Percentiles rank a stretch among this genome's conserved stretches.
phyloP scores from a whole-genome alignment of 208 protist species.

The Entamoeba invadens region DNA sequence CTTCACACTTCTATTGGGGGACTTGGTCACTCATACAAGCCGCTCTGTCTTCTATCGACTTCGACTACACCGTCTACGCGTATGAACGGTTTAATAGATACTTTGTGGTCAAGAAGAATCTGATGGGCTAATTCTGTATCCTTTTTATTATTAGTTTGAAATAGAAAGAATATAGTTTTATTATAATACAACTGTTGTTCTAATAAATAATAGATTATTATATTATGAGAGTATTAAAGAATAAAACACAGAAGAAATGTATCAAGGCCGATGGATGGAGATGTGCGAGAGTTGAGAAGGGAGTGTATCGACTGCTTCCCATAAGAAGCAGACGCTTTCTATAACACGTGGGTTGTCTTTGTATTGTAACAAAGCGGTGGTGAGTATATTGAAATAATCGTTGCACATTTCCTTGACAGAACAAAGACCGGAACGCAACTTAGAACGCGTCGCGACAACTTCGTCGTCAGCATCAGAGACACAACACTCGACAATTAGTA shows the following conservation, averaged over 20 bases:
- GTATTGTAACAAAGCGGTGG: background rate
- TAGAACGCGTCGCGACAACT: background rate
- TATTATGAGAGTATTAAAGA: too few relatives aligned
- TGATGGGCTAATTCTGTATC: too few relatives aligned
- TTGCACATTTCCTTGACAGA: background rate
- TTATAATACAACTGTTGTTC: too few relatives aligned
- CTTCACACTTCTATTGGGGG: background rate
- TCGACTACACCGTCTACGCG: background rate
- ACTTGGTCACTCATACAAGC: background rate
- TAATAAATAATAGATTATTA: too few relatives aligned
- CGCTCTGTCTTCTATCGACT: background rate
- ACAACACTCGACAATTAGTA: background rate
- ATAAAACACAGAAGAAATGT: background rate
- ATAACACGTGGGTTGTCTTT: background rate
- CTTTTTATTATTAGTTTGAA: too few relatives aligned
- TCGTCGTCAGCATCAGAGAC: background rate
- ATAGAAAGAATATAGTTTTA: too few relatives aligned
- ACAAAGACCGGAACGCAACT: background rate
- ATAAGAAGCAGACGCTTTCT: background rate
- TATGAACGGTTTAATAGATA: background rate
- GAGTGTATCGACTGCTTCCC: background rate
- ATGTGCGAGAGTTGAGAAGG: background rate
- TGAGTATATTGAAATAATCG: background rate
- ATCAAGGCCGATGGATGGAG: background rate
- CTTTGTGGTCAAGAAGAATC: background rate